Conservation (phyloP, 495 filamentous ascomycete genomes). For the Jackrogersella multiformis region DNA sequence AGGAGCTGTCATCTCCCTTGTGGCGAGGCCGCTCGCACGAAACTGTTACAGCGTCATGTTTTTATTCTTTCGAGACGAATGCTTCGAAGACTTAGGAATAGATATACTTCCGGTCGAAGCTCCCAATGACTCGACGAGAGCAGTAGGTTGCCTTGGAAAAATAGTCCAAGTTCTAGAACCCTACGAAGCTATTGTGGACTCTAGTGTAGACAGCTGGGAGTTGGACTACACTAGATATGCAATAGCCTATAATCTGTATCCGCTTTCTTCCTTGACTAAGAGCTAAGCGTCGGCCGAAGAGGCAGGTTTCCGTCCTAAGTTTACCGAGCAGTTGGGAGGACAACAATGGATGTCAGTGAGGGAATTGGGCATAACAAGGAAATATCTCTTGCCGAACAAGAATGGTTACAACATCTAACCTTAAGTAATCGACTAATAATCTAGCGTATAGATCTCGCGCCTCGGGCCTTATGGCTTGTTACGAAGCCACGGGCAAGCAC, state of each 20-base stretch:
- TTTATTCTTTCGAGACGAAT: background rate
- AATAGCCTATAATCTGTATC: constrained; percentile 25
- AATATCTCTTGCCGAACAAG: constrained; percentile 23
- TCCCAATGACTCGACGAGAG: constrained; percentile 19
- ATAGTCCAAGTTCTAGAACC: constrained; percentile 21
- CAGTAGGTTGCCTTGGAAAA: constrained; percentile 6
- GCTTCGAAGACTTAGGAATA: background rate
- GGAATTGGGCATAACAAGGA: constrained; percentile 30
- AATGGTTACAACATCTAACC: constrained; percentile 17
- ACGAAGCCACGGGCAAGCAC: constrained; percentile 6
- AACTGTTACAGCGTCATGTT: constrained; percentile 5
- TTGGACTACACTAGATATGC: constrained; percentile 21
- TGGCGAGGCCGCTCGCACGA: constrained; percentile 3
- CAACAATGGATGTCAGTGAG: constrained; percentile 20
- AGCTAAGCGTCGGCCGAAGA: constrained; percentile 30
- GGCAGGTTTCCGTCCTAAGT: constrained; percentile 25
- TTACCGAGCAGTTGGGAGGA: constrained; percentile 30
- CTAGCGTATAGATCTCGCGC: constrained; percentile 19
- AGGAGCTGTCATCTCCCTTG: constrained; percentile 22
- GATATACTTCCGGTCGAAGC: background rate
- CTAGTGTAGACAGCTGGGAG: constrained; percentile 16
- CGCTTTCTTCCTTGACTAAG: constrained; percentile 24
- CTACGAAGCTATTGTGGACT: constrained; percentile 17
- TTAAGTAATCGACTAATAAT: constrained; percentile 15
- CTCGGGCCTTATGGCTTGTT: constrained; percentile 30